Conservation (phyloP, 176 grass and related monocot species). For the Avena atlantica region DNA sequence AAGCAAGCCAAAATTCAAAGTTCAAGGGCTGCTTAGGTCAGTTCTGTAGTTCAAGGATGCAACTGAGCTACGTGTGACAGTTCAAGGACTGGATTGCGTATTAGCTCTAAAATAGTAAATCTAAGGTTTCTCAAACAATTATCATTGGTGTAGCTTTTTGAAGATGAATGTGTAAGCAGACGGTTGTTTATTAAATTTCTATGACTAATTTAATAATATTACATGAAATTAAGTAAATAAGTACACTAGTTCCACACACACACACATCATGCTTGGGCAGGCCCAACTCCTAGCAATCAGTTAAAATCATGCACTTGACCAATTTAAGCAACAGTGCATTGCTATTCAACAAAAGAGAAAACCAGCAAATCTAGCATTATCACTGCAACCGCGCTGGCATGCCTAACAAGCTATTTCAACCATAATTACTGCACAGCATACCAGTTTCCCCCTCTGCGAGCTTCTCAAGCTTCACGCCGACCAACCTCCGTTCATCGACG, state of each 20-base stretch:
- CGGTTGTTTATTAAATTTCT: background rate
- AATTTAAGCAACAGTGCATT: conserved; percentile 21
- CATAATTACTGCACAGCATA: conserved; percentile 41
- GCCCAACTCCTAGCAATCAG: background rate
- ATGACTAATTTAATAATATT: background rate
- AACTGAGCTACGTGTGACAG: background rate
- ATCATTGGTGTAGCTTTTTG: background rate
- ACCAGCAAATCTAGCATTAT: conserved; percentile 36
- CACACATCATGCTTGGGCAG: background rate
- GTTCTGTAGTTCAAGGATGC: background rate
- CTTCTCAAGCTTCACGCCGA: conserved; percentile 94
- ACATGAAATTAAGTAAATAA: conserved; percentile 19
- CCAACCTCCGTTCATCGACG: conserved; percentile 86
- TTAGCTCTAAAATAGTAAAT: conserved; percentile 11
- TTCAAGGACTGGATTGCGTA: background rate
- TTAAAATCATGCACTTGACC: conserved; percentile 2
- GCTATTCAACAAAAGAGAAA: conserved; percentile 17
- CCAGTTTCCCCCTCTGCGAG: conserved; percentile 95
- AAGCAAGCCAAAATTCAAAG: background rate
- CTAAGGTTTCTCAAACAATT: conserved; percentile 12
- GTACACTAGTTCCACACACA: background rate
- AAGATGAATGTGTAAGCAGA: conserved; percentile 10
- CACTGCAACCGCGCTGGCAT: background rate
- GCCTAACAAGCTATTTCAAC: conserved; percentile 29
- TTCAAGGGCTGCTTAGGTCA: background rate